Evolutionary conservation across 208 protist species (phyloP).

Genomic region (Histomonas meleagridis): DNA sequence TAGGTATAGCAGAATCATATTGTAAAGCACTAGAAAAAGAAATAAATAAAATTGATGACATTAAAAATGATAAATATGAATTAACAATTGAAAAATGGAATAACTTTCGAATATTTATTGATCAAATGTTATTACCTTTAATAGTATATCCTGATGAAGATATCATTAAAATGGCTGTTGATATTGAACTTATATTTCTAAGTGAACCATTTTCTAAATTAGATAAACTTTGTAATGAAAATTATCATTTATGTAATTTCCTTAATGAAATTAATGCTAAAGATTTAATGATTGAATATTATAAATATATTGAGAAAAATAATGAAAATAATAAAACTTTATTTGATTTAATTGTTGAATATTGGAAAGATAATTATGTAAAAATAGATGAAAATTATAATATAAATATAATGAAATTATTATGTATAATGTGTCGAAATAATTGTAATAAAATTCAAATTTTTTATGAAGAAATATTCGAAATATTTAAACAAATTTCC

Average conservation of each 20-base stretch:
- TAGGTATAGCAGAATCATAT: background rate
- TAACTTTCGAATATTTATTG: background rate
- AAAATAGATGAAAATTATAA: too few relatives aligned
- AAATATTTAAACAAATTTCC: background rate
- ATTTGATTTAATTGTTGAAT: background rate
- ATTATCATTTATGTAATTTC: background rate
- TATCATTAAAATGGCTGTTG: background rate
- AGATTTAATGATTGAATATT: too few relatives aligned
- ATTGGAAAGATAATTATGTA: background rate
- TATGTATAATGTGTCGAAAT: too few relatives aligned
- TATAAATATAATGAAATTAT: too few relatives aligned
- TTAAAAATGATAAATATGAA: background rate
- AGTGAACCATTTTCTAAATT: background rate
- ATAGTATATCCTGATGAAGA: background rate
- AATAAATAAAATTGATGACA: background rate
- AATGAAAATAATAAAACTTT: too few relatives aligned
- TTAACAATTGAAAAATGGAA: background rate
- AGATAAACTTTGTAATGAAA: background rate
- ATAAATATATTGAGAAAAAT: too few relatives aligned
- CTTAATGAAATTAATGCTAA: background rate
- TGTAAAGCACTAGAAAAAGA: background rate
- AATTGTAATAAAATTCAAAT: background rate
- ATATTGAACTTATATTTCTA: background rate
- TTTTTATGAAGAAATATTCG: background rate
- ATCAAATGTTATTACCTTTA: background rate